A percentile compares a stretch with the other conserved stretches of the same genome.
phyloP scores from a whole-genome alignment of 306 rosid genomes.

The Leucaena leucocephala region DNA sequence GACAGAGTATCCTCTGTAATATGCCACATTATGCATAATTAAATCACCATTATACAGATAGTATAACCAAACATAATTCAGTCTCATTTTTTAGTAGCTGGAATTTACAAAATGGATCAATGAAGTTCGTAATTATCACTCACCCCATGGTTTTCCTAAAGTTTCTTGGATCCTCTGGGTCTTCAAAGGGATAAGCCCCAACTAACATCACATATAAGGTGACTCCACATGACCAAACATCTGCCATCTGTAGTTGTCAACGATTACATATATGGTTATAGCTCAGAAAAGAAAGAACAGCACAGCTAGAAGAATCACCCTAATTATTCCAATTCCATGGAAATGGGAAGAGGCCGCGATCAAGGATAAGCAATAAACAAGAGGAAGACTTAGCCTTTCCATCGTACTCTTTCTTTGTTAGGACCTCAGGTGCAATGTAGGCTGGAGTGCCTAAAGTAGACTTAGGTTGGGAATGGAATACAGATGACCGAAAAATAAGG shows the following conservation, averaged over 20 bases:
- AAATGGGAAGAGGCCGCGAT: not conserved
- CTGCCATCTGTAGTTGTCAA: slow-evolving; percentile 65
- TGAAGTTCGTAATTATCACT: slow-evolving; percentile 34
- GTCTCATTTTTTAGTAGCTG: slow-evolving; percentile 12
- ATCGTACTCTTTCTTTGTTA: slow-evolving; percentile 73
- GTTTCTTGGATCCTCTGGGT: slow-evolving; percentile 75
- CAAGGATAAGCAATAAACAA: slow-evolving; percentile 26
- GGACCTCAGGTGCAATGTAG: slow-evolving; percentile 87
- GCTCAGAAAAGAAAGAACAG: not conserved
- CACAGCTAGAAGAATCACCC: not conserved
- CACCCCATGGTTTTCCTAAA: slow-evolving; percentile 70
- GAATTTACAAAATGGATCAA: not conserved
- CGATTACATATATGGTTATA: slow-evolving; percentile 18
- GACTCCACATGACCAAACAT: slow-evolving; percentile 97
- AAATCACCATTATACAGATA: slow-evolving; percentile 25
- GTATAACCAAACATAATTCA: slow-evolving; percentile 10
- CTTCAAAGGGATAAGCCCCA: slow-evolving; percentile 92
- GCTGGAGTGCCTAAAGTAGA: slow-evolving; percentile 92
- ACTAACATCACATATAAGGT: slow-evolving; percentile 83
- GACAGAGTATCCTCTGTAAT: slow-evolving; percentile 73
- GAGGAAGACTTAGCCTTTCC: slow-evolving; percentile 63
- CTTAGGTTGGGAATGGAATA: slow-evolving; percentile 85
- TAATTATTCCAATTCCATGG: not conserved
- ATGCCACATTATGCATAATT: slow-evolving; percentile 28
- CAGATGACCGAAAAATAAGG: slow-evolving; percentile 61